A percentile compares a stretch with the other conserved stretches of the same genome.
Conservation (phyloP, 2,329 filamentous ascomycete genomes). For the Pyricularia sp. region DNA sequence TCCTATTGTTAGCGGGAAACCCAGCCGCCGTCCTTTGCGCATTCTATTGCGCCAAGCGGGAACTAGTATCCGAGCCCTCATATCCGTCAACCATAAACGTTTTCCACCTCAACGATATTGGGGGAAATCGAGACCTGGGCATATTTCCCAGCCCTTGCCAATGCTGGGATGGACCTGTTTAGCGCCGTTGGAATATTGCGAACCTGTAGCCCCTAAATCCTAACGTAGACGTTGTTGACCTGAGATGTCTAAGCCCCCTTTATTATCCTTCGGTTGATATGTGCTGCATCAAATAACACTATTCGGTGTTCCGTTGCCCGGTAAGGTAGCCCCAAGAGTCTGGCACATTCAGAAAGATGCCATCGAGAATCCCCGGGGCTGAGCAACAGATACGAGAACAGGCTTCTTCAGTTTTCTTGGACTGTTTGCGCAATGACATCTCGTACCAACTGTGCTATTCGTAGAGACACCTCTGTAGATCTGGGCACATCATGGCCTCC, state of each 20-base stretch:
- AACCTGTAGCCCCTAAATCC: neutral
- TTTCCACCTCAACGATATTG: neutral
- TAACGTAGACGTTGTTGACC: neutral
- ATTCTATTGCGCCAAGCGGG: neutral
- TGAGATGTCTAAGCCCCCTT: neutral
- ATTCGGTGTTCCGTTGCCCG: neutral
- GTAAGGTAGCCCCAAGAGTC: neutral
- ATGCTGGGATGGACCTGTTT: neutral
- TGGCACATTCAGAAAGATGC: neutral
- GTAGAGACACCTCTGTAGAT: conserved; percentile 20
- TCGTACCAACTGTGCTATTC: conserved; percentile 20
- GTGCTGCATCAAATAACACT: neutral
- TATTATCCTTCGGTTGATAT: neutral
- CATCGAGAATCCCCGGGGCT: neutral
- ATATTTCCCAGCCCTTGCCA: neutral
- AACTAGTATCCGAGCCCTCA: neutral
- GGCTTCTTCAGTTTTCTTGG: neutral
- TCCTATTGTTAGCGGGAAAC: neutral
- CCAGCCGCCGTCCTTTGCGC: neutral
- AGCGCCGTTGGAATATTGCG: neutral
- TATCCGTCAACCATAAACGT: neutral
- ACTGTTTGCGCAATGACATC: conserved; percentile 9
- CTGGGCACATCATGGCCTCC: conserved; percentile 29
- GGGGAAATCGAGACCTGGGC: neutral
- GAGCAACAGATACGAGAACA: neutral